Evolutionary conservation across 371 early-diverging fungal species (phyloP).

Genomic region (Conidiobolus coronatus): DNA sequence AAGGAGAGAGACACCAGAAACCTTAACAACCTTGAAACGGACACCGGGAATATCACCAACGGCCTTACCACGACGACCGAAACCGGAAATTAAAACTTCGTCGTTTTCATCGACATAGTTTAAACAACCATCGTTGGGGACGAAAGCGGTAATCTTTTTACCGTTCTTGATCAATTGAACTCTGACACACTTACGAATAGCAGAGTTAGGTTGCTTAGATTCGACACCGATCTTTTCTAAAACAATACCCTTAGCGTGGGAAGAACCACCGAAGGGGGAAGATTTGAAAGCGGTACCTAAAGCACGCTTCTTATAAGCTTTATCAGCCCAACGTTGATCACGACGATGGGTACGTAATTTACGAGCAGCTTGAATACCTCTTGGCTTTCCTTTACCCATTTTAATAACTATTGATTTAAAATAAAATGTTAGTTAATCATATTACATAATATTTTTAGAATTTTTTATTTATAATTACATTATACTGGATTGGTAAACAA

Average conservation of each 20-base stretch:
- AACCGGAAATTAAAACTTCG: conserved; percentile 89
- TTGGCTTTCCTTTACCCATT: conserved; percentile 71
- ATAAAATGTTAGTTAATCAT: too few species aligned
- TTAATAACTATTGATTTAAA: too few species aligned
- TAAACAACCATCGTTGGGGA: conserved; percentile 99
- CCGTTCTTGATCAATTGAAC: conserved; percentile 99
- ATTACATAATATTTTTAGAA: too few species aligned
- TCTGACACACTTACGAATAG: conserved; percentile 99
- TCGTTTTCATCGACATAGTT: conserved; percentile 96
- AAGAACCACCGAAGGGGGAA: conserved; percentile 95
- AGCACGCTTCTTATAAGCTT: conserved; percentile 94
- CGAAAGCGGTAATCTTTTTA: conserved; percentile 99
- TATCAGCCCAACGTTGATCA: conserved; percentile 97
- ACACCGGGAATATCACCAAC: conserved; percentile 99
- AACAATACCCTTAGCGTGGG: conserved; percentile 99
- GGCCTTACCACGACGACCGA: conserved; percentile 69
- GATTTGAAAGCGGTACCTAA: conserved; percentile 95
- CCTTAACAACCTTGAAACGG: conserved; percentile 99
- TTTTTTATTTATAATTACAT: too few species aligned
- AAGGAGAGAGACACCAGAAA: conserved; percentile 97
- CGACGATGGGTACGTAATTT: conserved; percentile 94
- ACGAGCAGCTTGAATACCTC: conserved; percentile 97
- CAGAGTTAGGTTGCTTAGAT: conserved; percentile 99
- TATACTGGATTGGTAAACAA: too few species aligned
- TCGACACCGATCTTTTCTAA: conserved; percentile 99